Percentiles rank a stretch among this genome's conserved stretches.
Conservation (phyloP, 1,139 yeast species). For the Suhomyces choctaworum region DNA sequence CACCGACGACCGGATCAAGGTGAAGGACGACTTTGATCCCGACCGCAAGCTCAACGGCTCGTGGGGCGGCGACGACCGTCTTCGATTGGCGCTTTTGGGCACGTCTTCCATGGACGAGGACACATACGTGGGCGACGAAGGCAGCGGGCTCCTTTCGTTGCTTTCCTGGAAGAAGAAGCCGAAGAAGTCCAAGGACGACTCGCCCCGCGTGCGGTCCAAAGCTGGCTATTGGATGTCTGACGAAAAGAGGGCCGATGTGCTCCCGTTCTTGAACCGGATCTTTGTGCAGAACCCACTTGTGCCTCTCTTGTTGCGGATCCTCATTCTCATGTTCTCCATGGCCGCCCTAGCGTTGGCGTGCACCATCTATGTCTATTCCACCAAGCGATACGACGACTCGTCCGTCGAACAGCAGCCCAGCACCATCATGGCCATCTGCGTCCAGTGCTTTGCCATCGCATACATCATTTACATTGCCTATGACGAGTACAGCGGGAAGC, state of each 20-base stretch:
- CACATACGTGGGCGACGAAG: slow-evolving; percentile 23
- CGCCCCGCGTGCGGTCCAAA: slow-evolving; percentile 46
- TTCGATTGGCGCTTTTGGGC: slow-evolving; percentile 55
- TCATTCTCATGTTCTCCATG: slow-evolving; percentile 61
- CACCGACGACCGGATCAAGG: slow-evolving; percentile 28
- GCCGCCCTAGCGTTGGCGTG: slow-evolving; percentile 69
- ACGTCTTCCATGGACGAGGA: slow-evolving; percentile 31
- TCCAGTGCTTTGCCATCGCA: slow-evolving; percentile 74
- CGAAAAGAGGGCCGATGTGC: slow-evolving; percentile 54
- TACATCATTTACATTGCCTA: slow-evolving; percentile 80
- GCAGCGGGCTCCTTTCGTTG: slow-evolving; percentile 13
- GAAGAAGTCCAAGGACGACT: slow-evolving; percentile 22
- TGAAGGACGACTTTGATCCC: slow-evolving; percentile 24
- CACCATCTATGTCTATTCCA: slow-evolving; percentile 57
- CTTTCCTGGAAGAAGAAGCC: slow-evolving; percentile 8
- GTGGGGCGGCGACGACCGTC: slow-evolving; percentile 74
- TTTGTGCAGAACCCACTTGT: slow-evolving; percentile 76
- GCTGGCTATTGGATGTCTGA: slow-evolving; percentile 71
- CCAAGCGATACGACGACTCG: slow-evolving; percentile 35
- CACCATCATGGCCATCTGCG: slow-evolving; percentile 88
- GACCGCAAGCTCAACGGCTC: slow-evolving; percentile 34
- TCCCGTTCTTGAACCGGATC: slow-evolving; percentile 58
- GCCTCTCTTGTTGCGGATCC: slow-evolving; percentile 72
- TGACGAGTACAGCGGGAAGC: slow-evolving; percentile 91
- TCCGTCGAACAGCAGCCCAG: slow-evolving; percentile 78